phyloP scores from a whole-genome alignment of 1,139 yeast genomes.

The Pichia sp. region DNA sequence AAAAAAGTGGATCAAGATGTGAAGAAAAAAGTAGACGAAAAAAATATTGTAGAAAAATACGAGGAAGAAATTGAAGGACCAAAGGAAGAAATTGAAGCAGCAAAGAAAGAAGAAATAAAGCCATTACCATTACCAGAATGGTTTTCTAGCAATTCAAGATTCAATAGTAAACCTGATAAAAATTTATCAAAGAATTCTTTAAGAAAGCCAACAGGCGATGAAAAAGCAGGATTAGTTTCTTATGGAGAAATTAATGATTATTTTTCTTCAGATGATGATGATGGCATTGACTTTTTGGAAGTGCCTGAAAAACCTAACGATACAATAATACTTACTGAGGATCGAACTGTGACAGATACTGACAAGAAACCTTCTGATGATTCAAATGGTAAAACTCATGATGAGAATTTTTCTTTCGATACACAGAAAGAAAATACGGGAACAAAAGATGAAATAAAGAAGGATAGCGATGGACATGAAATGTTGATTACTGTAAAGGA shows the following conservation, averaged over 20 bases:
- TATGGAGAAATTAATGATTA: conserved; percentile 41
- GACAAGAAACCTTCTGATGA: too few species aligned
- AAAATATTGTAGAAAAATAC: neutral
- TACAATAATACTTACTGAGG: neutral
- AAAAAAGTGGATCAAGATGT: too few species aligned
- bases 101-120: conserved; percentile 11
- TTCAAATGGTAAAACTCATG: too few species aligned
- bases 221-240: conserved; percentile 43
- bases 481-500: too few species aligned
- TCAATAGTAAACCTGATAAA: neutral
- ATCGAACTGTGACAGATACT: neutral
- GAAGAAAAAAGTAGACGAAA: neutral
- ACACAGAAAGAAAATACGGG: too few species aligned
- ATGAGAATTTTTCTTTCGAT: too few species aligned
- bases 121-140: conserved; percentile 19
- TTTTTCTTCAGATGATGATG: conserved; percentile 18
- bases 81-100: conserved; percentile 2
- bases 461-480: too few species aligned
- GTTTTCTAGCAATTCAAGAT: conserved; percentile 11
- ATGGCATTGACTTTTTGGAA: conserved; percentile 2
- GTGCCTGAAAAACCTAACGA: neutral
- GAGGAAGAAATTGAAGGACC: neutral
- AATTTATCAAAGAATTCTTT: neutral
- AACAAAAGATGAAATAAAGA: too few species aligned
- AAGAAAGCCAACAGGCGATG: conserved; percentile 34